phyloP scores from a whole-genome alignment of 1,139 yeast genomes.

The Hemisphaericaspora xylofermentans region DNA sequence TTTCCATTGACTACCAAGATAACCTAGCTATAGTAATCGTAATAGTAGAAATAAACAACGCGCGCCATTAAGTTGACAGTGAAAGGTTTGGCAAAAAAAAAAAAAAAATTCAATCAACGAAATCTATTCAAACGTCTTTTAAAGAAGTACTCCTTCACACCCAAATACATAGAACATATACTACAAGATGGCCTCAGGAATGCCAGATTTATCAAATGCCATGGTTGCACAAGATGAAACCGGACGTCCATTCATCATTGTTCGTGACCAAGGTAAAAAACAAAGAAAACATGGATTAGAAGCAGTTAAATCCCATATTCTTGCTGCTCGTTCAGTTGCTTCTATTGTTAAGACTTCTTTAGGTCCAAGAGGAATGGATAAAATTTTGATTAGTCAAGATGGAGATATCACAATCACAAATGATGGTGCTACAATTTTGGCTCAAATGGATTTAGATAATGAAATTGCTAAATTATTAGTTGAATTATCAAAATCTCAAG shows the following conservation, averaged over 20 bases:
- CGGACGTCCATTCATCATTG: slow-evolving; percentile 98
- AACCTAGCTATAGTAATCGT: too few relatives aligned
- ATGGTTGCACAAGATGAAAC: slow-evolving; percentile 98
- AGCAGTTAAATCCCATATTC: slow-evolving; percentile 91
- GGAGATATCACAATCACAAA: slow-evolving; percentile 98
- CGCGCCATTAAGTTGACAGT: too few relatives aligned
- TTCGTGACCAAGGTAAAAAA: slow-evolving; percentile 93
- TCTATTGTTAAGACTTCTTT: slow-evolving; percentile 87
- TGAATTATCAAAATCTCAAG: slow-evolving; percentile 92
- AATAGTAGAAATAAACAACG: too few relatives aligned
- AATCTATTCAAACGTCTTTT: background rate
- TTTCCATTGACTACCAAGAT: too few relatives aligned
- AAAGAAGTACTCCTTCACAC: background rate
- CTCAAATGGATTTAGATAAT: slow-evolving; percentile 94
- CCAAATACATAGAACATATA: slow-evolving; percentile 1
- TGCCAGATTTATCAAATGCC: slow-evolving; percentile 97
- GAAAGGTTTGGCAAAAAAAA: background rate
- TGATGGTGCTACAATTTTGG: slow-evolving; percentile 95
- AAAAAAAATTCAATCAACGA: background rate
- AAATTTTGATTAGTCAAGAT: slow-evolving; percentile 87
- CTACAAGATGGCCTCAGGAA: slow-evolving; percentile 39
- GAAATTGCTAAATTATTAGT: slow-evolving; percentile 95
- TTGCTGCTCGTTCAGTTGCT: slow-evolving; percentile 95
- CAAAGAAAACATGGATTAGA: slow-evolving; percentile 91
- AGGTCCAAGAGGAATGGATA: slow-evolving; percentile 98